A percentile compares a stretch with the other conserved stretches of the same genome.
phyloP scores from a whole-genome alignment of 2,329 filamentous ascomycete genomes.

The Monosporascus cannonballus region DNA sequence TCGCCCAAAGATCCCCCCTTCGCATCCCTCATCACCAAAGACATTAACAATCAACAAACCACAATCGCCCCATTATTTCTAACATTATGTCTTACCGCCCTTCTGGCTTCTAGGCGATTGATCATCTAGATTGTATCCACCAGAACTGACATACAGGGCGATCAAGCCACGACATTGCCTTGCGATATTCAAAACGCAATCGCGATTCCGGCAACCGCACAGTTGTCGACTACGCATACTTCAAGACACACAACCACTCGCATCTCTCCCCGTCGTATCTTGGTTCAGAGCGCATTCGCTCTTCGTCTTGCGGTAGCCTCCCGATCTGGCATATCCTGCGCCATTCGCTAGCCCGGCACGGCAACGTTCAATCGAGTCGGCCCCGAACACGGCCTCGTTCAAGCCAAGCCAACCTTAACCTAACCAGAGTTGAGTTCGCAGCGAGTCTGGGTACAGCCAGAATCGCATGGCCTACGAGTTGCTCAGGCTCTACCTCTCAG shows the following conservation, averaged over 20 bases:
- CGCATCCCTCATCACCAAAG: not conserved
- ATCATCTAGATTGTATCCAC: constrained; percentile 19
- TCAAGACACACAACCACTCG: no score
- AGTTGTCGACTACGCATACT: no score
- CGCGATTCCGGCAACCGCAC: no score
- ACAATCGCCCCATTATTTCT: not conserved
- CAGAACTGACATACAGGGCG: constrained; percentile 11
- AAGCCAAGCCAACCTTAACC: not conserved
- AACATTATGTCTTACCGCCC: constrained; percentile 18
- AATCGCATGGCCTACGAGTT: not conserved
- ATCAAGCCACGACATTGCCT: not conserved
- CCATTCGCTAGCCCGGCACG: not conserved
- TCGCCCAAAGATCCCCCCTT: not conserved
- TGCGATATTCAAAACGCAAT: constrained; percentile 1
- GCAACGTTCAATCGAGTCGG: no score
- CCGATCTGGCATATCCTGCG: not conserved
- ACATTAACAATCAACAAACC: not conserved
- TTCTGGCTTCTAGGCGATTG: constrained; percentile 18
- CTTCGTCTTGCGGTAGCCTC: not conserved
- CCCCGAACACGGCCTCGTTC: no score
- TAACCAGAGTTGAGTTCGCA: not conserved
- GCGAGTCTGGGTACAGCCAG: not conserved
- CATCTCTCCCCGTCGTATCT: not conserved
- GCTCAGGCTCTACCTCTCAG: not conserved
- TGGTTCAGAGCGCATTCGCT: not conserved